Conservation (phyloP, 257 asterid species). For the Striga asiatica region DNA sequence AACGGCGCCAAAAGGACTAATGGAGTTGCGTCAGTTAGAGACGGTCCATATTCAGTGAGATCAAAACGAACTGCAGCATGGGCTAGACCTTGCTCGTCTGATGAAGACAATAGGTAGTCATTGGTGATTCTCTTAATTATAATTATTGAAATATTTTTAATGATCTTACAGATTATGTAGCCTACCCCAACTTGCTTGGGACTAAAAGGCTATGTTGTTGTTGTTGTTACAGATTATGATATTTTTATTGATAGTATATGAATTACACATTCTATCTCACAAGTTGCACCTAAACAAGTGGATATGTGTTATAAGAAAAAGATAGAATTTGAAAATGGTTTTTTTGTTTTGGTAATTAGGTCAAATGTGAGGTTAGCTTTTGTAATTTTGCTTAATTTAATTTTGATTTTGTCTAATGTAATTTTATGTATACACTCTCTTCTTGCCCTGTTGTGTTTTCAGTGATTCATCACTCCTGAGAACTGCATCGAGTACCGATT, state of each 20-base stretch:
- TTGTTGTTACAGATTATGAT: no score
- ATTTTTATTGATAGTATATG: no score
- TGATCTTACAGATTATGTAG: no score
- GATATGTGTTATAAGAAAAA: no score
- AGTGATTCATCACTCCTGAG: slow-evolving; percentile 51
- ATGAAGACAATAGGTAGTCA: slow-evolving; percentile 59
- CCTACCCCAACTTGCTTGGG: no score
- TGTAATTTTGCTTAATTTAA: background rate
- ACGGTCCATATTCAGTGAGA: slow-evolving; percentile 55
- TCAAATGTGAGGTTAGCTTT: background rate
- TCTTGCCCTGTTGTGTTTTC: slow-evolving; percentile 10
- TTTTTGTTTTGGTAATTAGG: background rate
- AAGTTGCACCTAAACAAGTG: no score
- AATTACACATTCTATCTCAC: no score
- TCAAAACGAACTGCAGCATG: slow-evolving; percentile 80
- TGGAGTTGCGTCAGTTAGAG: slow-evolving; percentile 29
- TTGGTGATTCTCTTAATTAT: background rate
- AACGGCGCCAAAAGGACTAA: slow-evolving; percentile 12
- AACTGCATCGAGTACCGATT: slow-evolving; percentile 34
- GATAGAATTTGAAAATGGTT: no score
- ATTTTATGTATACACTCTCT: background rate
- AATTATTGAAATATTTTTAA: no score
- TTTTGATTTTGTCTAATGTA: background rate
- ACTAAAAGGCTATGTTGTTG: no score
- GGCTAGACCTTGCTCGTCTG: slow-evolving; percentile 58